A percentile compares a stretch with the other conserved stretches of the same genome.
phyloP scores from a whole-genome alignment of 441 rosid genomes.

The Syzygium syzygioides region DNA sequence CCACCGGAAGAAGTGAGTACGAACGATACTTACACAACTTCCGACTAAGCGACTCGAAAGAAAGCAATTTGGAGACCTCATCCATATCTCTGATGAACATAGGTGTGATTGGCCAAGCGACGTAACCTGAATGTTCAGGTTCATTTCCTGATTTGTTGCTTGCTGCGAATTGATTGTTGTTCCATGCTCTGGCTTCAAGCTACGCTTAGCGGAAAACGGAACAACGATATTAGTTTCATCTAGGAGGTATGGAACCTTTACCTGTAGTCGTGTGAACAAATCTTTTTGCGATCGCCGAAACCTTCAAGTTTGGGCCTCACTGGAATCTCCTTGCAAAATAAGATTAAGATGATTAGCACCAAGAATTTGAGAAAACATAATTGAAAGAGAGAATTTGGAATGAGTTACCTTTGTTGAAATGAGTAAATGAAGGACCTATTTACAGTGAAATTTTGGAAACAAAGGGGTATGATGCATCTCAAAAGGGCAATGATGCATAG shows the following conservation, averaged over 20 bases:
- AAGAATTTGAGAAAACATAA: background rate
- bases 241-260: background rate
- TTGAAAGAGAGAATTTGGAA: background rate
- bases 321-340: background rate
- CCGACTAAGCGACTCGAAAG: background rate
- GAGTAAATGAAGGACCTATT: background rate
- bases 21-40: background rate
- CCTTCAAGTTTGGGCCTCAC: background rate
- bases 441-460: background rate
- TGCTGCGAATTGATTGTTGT: background rate
- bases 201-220: background rate
- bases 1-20: background rate
- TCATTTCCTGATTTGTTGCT: background rate
- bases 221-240: background rate
- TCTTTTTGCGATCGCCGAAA: rapidly evolving
- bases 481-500: background rate
- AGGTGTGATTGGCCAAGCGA: background rate
- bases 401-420: background rate
- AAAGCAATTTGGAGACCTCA: background rate
- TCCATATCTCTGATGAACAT: background rate
- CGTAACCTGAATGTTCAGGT: background rate
- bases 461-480: background rate
- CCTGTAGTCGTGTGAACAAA: background rate
- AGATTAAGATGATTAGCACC: background rate
- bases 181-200: background rate